These are phyloP conservation scores for Papiliotrema laurentii DNA, from an alignment of 1,284 basidiomycete species.

Conservation along the genomic window DNA sequence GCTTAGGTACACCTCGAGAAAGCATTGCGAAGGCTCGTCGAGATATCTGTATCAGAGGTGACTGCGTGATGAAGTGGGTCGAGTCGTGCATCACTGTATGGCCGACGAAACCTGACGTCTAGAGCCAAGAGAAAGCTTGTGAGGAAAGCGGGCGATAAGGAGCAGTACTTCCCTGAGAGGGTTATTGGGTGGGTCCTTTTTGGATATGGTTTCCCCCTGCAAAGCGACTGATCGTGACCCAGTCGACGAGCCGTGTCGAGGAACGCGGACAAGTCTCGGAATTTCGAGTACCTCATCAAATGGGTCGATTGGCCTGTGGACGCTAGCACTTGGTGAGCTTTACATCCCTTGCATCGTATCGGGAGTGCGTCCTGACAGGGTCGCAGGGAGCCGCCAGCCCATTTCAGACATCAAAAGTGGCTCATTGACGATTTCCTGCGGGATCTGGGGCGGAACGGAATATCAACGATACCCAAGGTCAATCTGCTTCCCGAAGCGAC, in stretches of 20 bases:
- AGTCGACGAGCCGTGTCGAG: constrained; percentile 2
- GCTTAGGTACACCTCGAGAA: not conserved
- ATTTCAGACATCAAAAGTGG: not conserved
- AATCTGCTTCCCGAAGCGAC: not conserved
- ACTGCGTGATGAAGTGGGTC: constrained; percentile 4
- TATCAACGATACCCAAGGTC: not conserved
- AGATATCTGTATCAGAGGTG: not conserved
- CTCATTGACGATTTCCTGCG: not conserved
- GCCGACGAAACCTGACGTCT: not conserved
- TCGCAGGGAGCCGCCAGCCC: constrained; percentile 1
- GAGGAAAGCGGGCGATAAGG: not conserved
- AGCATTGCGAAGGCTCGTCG: not conserved
- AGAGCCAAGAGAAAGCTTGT: not conserved
- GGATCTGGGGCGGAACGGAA: not conserved
- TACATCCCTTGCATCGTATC: not conserved
- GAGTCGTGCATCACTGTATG: not conserved
- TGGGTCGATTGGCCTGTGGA: constrained; percentile 6
- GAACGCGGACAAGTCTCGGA: not conserved
- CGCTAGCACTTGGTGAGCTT: constrained; percentile 18
- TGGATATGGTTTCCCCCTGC: not conserved
- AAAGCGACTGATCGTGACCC: not conserved
- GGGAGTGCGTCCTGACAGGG: not conserved
- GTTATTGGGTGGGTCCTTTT: constrained; percentile 4
- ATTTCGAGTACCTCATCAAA: constrained; percentile 6
- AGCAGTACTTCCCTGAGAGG: not conserved